Evolutionary conservation across 257 asterid species (phyloP).

Genomic region (Ocimum tenuiflorum): DNA sequence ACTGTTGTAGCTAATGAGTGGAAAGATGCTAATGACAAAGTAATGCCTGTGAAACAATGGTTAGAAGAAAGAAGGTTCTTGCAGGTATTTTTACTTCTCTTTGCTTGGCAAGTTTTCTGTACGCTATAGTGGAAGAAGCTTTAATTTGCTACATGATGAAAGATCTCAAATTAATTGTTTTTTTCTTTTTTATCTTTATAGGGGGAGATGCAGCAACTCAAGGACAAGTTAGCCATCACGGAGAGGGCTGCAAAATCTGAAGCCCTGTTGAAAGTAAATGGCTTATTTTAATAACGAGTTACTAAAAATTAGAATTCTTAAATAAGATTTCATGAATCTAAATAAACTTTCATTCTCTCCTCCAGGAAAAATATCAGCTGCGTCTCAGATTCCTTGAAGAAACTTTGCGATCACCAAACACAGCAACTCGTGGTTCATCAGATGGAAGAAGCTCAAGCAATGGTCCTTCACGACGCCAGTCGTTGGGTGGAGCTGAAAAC

Average conservation of each 20-base stretch:
- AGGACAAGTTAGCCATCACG: conserved; percentile 80
- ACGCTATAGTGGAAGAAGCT: not conserved
- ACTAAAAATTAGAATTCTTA: not conserved
- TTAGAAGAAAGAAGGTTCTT: conserved; percentile 86
- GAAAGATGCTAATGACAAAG: conserved; percentile 97
- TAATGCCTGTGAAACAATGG: conserved; percentile 99
- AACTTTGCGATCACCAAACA: conserved; percentile 66
- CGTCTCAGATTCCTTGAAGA: conserved; percentile 84
- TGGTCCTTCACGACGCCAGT: conserved; percentile 81
- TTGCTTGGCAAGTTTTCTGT: conserved; percentile 1
- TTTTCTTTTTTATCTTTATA: conserved; percentile 23
- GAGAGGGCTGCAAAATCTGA: conserved; percentile 88
- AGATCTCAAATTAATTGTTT: not conserved
- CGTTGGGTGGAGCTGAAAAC: conserved; percentile 87
- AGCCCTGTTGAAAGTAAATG: conserved; percentile 76
- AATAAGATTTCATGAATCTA: not conserved
- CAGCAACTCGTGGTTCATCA: conserved; percentile 46
- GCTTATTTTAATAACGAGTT: not conserved
- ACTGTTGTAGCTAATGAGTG: conserved; percentile 36
- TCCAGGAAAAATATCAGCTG: conserved; percentile 79
- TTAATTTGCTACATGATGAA: not conserved
- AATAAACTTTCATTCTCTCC: not conserved
- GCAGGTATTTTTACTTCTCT: conserved; percentile 45
- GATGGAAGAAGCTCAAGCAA: conserved; percentile 72
- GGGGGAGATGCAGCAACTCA: conserved; percentile 97